Base-by-base conservation (phyloP, 2,329 filamentous ascomycete genomes). In the Phyllosticta capitalensis region DNA sequence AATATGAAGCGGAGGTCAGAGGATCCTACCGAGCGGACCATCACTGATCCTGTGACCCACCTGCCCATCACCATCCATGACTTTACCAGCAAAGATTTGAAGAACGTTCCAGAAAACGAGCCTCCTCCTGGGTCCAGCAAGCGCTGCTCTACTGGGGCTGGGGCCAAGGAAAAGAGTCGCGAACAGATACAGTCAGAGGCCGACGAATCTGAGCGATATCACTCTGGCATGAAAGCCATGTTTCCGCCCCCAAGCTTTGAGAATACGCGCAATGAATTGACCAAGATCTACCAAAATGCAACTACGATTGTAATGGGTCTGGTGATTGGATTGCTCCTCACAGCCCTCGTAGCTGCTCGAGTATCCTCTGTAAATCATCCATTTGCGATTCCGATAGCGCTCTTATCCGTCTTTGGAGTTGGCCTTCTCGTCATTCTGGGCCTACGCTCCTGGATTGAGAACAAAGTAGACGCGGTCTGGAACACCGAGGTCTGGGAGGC, bases 1-100 rank as follows among this genome's bases (percentile, higher is more conserved):
- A 64, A 69, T 12, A 76, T 80, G 74, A 79, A 80, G 66, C 76
- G 79, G 61, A 72, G 71, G 61, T 74, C 70, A 52, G 72, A 76
- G 28, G 76, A 79, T 60, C 72, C 76, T 28, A 76, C 78, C 24
- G 77, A 79, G 61, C 75, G 80, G 61, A 79, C 87, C 67, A 86
- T 89, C 53, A 89, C 86, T 1, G 87, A 90, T 66, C 86, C 86
- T 0, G 79, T 89, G 48, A 90, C 87, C 1, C 87, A 89, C 71
- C 76, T 89, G 2, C 85, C 86, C 1, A 79, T 89, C 54, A 76
- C 74, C 38, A 86, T 89, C 38, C 84, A 87, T 67, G 87, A 89
- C 67, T 85, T 85, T 65, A 88, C 86, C 0, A 77, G 80, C 26
- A 80, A 83, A 48, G 83, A 87, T 56, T 74, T 89, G 30, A 74